Conservation (phyloP, 441 rosid species). For the Populus hybrid region DNA sequence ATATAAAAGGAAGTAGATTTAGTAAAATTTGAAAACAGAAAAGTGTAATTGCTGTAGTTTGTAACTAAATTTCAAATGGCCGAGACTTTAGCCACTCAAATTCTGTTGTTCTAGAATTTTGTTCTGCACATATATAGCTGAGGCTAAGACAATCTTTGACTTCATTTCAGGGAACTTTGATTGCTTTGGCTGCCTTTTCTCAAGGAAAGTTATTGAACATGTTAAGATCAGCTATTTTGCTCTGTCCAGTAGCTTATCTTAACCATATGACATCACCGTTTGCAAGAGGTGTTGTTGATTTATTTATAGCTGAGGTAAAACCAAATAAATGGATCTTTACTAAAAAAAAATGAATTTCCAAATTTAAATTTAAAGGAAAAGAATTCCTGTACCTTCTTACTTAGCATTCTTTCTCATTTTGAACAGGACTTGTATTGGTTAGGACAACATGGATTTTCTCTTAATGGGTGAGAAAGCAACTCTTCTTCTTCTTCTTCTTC, state of each 20-base stretch:
- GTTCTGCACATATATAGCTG: too few species aligned
- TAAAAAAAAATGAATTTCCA: neutral
- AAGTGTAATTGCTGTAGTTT: neutral
- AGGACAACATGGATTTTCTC: constrained; percentile 40
- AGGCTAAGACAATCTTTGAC: neutral
- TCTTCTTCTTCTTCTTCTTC: too few species aligned
- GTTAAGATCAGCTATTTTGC: constrained; percentile 63
- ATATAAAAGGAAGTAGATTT: too few species aligned
- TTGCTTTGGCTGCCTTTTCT: constrained; percentile 67
- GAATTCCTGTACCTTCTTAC: neutral
- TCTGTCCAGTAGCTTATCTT: constrained; percentile 84
- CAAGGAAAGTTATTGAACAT: constrained; percentile 50
- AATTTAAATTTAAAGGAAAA: neutral
- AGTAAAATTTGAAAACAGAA: neutral
- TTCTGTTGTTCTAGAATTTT: neutral
- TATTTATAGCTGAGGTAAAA: constrained; percentile 64
- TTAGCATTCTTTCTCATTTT: neutral
- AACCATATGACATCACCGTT: constrained; percentile 67
- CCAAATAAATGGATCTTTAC: neutral
- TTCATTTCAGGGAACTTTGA: constrained; percentile 69
- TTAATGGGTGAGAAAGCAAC: constrained; percentile 32
- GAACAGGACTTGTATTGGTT: constrained; percentile 43
- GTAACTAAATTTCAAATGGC: constrained; percentile 21
- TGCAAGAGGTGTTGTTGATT: constrained; percentile 45
- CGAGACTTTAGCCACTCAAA: neutral